phyloP scores from a whole-genome alignment of 169 alveolate genomes.

The Cryptosporidium muris region DNA sequence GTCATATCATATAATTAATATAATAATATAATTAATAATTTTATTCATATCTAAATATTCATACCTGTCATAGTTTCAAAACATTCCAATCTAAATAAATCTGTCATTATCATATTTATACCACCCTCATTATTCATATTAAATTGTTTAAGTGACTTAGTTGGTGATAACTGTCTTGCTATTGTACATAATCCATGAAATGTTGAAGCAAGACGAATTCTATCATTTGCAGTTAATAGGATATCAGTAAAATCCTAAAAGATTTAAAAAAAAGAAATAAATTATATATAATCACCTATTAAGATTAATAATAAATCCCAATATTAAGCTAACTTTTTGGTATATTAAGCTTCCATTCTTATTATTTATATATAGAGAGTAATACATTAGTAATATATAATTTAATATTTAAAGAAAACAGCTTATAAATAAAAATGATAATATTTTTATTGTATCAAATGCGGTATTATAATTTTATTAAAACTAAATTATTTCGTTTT shows the following conservation, averaged over 20 bases:
- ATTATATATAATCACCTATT: not conserved
- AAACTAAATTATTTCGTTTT: no score
- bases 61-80: constrained; percentile 90
- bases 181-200: constrained; percentile 92
- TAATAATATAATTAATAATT: not conserved
- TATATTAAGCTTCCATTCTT: constrained; percentile 91
- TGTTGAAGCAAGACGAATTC: constrained; percentile 92
- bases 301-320: not conserved
- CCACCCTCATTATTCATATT: constrained; percentile 80
- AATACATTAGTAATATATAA: constrained; percentile 16
- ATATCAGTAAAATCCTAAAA: constrained; percentile 85
- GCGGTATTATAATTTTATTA: no score
- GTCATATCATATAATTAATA: not conserved
- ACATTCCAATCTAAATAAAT: constrained; percentile 87
- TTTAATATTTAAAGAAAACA: no score
- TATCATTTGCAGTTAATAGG: constrained; percentile 88
- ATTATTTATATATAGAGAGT: constrained; percentile 89
- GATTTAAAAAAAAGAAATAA: not conserved
- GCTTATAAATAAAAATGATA: no score
- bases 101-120: constrained; percentile 86
- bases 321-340: constrained; percentile 82
- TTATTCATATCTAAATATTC: not conserved
- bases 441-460: no score
- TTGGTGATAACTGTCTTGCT: constrained; percentile 87
- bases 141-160: constrained; percentile 69